Percentiles rank a stretch among this genome's conserved stretches.
These are phyloP conservation scores for Aspergillus costaricaensis DNA, from an alignment of 2,329 filamentous ascomycete genomes.

Conservation along the genomic window DNA sequence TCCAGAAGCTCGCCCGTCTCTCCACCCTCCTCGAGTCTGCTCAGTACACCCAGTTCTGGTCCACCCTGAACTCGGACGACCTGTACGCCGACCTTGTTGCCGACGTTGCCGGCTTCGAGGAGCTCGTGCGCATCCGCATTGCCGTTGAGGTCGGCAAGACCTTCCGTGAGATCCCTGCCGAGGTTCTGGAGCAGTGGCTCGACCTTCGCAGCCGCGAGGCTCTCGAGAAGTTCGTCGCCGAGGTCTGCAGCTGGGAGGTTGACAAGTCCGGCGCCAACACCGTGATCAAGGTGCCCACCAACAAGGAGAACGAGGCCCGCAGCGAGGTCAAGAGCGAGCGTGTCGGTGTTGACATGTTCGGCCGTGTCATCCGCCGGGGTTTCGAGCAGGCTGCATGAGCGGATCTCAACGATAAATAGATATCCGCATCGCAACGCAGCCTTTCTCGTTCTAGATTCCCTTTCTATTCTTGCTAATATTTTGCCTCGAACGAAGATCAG, in stretches of 20 bases:
- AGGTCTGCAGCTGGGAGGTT: slow-evolving; percentile 85
- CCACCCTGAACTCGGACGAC: slow-evolving; percentile 87
- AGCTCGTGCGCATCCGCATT: slow-evolving; percentile 86
- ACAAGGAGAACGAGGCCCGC: slow-evolving; percentile 97
- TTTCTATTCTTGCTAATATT: slow-evolving; percentile 21
- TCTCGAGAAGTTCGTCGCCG: slow-evolving; percentile 75
- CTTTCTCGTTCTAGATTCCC: slow-evolving; percentile 14
- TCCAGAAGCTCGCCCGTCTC: slow-evolving; percentile 81
- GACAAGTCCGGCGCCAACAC: slow-evolving; percentile 51
- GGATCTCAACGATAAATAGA: not conserved
- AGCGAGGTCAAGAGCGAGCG: slow-evolving; percentile 94
- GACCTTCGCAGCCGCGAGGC: slow-evolving; percentile 66
- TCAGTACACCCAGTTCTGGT: slow-evolving; percentile 92
- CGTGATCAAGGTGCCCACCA: slow-evolving; percentile 77
- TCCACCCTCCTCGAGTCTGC: slow-evolving; percentile 86
- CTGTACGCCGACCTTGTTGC: slow-evolving; percentile 93
- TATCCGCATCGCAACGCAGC: not conserved
- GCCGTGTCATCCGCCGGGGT: slow-evolving; percentile 73
- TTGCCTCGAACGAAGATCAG: slow-evolving; percentile 11
- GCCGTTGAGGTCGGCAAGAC: slow-evolving; percentile 81
- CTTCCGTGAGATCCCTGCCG: slow-evolving; percentile 70
- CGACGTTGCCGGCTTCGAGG: slow-evolving; percentile 93
- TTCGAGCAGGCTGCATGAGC: slow-evolving; percentile 76
- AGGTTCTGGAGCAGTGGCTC: slow-evolving; percentile 73
- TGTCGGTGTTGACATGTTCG: slow-evolving; percentile 61